Percentiles rank a stretch among this genome's conserved stretches.
Evolutionary conservation across 352 stramenopile genomes (phyloP).

Genomic region (Globisporangium okanoganense): DNA sequence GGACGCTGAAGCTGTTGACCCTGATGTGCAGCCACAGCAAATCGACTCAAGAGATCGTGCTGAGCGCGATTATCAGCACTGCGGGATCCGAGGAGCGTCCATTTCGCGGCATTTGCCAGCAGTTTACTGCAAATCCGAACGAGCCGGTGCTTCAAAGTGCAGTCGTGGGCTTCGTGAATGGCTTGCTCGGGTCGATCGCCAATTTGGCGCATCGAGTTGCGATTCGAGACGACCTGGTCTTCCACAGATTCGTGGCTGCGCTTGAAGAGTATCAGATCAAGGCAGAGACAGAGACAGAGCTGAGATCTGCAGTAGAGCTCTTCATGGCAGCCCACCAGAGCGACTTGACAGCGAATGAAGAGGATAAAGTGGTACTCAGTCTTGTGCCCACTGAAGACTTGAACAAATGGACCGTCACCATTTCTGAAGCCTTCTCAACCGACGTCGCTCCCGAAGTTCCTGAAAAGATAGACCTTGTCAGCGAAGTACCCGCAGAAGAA

Average conservation of each 20-base stretch:
- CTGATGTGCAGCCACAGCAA: conserved; percentile 33
- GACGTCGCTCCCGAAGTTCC: neutral
- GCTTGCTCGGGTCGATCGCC: conserved; percentile 29
- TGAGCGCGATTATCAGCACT: conserved; percentile 24
- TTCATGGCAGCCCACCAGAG: neutral
- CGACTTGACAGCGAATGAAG: neutral
- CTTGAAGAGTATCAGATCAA: conserved; percentile 24
- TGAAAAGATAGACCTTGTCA: neutral
- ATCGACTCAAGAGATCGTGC: conserved; percentile 21
- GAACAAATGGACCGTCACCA: conserved; percentile 4
- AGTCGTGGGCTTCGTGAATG: conserved; percentile 47
- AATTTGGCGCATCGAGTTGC: conserved; percentile 21
- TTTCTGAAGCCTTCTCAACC: neutral
- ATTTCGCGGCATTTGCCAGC: conserved; percentile 26
- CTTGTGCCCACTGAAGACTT: neutral
- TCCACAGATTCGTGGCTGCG: conserved; percentile 24
- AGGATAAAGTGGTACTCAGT: neutral
- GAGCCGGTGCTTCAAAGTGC: conserved; percentile 26
- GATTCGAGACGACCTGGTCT: conserved; percentile 44
- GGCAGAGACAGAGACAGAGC: neutral
- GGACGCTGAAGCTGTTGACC: conserved; percentile 30
- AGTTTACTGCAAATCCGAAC: conserved; percentile 21
- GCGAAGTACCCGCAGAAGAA: neutral
- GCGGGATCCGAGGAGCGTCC: conserved; percentile 12
- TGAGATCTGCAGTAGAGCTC: neutral